Evolutionary conservation across 75 land plant species (phyloP).

Genomic region (Gnetum montanum): DNA sequence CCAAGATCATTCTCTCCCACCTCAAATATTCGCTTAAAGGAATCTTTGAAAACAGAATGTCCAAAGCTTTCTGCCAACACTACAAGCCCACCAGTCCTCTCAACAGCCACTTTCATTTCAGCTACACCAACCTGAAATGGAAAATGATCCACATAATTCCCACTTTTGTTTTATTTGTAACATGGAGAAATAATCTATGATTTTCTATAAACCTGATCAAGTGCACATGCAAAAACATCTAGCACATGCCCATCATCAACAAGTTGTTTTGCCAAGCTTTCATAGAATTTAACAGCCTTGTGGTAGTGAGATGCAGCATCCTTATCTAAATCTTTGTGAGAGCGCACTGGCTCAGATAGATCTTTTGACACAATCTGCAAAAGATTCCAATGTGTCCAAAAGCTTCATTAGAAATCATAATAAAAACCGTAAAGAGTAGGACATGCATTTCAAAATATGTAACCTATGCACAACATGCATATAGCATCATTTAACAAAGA

Average conservation of each 20-base stretch:
- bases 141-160: neutral
- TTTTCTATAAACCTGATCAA: slow-evolving; percentile 87
- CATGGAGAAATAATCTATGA: too few species aligned
- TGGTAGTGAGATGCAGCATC: slow-evolving; percentile 87
- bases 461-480: too few species aligned
- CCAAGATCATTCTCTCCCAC: slow-evolving; percentile 80
- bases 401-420: too few species aligned
- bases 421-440: too few species aligned
- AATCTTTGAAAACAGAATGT: slow-evolving; percentile 93
- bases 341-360: slow-evolving; percentile 90
- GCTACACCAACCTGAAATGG: slow-evolving; percentile 82
- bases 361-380: slow-evolving; percentile 91
- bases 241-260: slow-evolving; percentile 95
- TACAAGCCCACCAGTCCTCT: slow-evolving; percentile 95
- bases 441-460: too few species aligned
- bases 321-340: slow-evolving; percentile 94
- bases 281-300: slow-evolving; percentile 92
- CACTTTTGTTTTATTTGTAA: too few species aligned
- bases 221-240: slow-evolving; percentile 95
- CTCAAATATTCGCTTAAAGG: slow-evolving; percentile 91
- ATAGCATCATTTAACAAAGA: too few species aligned
- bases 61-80: slow-evolving; percentile 99
- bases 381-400: too few species aligned
- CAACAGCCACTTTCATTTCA: slow-evolving; percentile 95
- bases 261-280: slow-evolving; percentile 74